Evolutionary conservation across 176 grass and related monocot species (phyloP), one percentile per base, ranked within the genome.

Genomic region (Dendrocalamus sinicus): DNA sequence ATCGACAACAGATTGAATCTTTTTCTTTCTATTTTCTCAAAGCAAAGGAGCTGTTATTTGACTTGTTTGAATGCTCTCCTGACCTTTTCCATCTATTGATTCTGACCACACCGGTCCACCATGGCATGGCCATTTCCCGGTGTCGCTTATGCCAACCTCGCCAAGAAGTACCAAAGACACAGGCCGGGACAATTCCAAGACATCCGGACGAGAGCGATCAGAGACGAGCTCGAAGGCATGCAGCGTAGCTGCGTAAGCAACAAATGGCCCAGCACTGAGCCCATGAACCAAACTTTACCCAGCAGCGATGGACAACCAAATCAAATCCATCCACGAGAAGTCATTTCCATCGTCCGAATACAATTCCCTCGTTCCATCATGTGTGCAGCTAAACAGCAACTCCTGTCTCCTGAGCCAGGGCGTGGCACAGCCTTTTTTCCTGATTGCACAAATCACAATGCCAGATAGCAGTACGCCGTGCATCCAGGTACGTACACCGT

Each of bases 191-290:
- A 35, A 11, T 4, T 30, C 61, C 8, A 46, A 23, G 32, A 64
- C 70, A 89, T 55, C 71, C 41, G 61, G 63, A 45, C 70, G 63
- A 63, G 19, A 22, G 64, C 0, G n/a, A 46, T 72, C 45, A 65
- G 75, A 46, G 40, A 7, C 24, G 10, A 17, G 59, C 14, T 28
- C 44, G 1, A 20, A 79, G 40, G 14, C 77, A 22, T 54, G n/a
- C 55, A 22, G 48, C 16, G 41, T 41, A 80, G n/a, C 55, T 16
- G 48, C 16, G 41, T 41, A 80, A 59, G 67, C 50, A 86, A 52
- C 28, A 83, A 74, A 59, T 79, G 74, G 59, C 67, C 80, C 89
- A 75, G 43, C 41, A 53, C 63, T 23, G 61, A 85, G 74, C 68
- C 74, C 80, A 76, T 52, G 61, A 68, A 35, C 72, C 43, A 4